Evolutionary conservation across 805 yeast species (phyloP).

Genomic region (Pichia membranifaciens): DNA sequence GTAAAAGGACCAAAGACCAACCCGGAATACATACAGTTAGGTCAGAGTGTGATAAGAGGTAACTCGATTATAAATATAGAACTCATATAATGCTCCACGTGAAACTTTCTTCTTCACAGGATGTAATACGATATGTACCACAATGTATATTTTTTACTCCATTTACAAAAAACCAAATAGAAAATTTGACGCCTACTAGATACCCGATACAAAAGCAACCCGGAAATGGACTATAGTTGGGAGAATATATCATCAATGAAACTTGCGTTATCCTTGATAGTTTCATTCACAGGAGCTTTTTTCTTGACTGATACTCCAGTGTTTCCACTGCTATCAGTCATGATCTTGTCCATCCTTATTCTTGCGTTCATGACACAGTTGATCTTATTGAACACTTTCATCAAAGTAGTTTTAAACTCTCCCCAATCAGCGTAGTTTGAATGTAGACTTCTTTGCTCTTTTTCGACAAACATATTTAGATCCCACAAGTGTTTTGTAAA

Average conservation of each 20-base stretch:
- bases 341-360: slow-evolving; percentile 6
- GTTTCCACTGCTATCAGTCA: neutral
- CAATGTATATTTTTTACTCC: too few species aligned
- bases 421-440: slow-evolving; percentile 11
- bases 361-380: slow-evolving; percentile 12
- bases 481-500: slow-evolving; percentile 13
- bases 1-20: slow-evolving; percentile 4
- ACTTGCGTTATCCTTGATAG: neutral
- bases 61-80: slow-evolving; percentile 48
- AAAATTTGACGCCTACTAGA: too few species aligned
- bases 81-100: slow-evolving; percentile 28
- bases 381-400: slow-evolving; percentile 10
- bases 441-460: slow-evolving; percentile 4
- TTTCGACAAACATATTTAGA: slow-evolving; percentile 13
- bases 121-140: too few species aligned
- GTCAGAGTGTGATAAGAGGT: slow-evolving; percentile 44
- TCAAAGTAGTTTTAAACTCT: slow-evolving; percentile 15
- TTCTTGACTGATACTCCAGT: neutral
- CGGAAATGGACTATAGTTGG: neutral
- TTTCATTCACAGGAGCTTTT: too few species aligned
- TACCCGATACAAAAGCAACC: too few species aligned
- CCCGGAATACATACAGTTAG: slow-evolving; percentile 21
- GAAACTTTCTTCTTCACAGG: too few species aligned
- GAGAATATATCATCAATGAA: slow-evolving; percentile 14
- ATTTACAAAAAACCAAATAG: too few species aligned